A percentile compares a stretch with the other conserved stretches of the same genome.
Conservation (phyloP, 345 rosid genomes). For the Ceriops tagal region DNA sequence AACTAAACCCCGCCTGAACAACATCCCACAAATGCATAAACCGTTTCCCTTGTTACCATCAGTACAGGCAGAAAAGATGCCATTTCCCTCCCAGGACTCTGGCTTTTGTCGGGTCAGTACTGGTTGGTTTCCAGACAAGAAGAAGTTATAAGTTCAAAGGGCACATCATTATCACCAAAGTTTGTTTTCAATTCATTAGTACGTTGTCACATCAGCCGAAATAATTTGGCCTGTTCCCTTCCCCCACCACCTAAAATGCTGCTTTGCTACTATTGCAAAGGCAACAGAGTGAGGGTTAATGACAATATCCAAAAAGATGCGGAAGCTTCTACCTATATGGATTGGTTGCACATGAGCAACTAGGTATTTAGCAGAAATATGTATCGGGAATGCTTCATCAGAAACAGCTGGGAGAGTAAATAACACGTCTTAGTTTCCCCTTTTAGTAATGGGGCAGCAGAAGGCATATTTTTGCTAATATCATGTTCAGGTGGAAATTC, state of each 20-base stretch:
- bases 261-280: neutral
- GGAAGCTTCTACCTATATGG: neutral
- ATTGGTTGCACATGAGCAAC: neutral
- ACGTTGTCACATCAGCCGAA: neutral
- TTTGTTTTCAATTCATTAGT: neutral
- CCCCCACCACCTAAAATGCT: neutral
- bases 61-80: too few relatives aligned
- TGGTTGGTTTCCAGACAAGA: too few relatives aligned
- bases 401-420: neutral
- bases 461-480: neutral
- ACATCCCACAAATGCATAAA: too few relatives aligned
- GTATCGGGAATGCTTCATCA: neutral
- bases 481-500: neutral
- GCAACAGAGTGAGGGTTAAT: neutral
- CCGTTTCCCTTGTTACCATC: too few relatives aligned
- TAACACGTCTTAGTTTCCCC: neutral
- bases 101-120: too few relatives aligned
- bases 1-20: too few relatives aligned
- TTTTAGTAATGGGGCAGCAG: neutral
- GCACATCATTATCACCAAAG: too few relatives aligned
- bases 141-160: too few relatives aligned
- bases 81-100: too few relatives aligned
- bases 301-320: neutral
- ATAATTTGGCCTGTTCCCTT: neutral
- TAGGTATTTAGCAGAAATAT: neutral